Evolutionary conservation across 441 rosid species (phyloP).

Genomic region (Dalechampia spathulata): DNA sequence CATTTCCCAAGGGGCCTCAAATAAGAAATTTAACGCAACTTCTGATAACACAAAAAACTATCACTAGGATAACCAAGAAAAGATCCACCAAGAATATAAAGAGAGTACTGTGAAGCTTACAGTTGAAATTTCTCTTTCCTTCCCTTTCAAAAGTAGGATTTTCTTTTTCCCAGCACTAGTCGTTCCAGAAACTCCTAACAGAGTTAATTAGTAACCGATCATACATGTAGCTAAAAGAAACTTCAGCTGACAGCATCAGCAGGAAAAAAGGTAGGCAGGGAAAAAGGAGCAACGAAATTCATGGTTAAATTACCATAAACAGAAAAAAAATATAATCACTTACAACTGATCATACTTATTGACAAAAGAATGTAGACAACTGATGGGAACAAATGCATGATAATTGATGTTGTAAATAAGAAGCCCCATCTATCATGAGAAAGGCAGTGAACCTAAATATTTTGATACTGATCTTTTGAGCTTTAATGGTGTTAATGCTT

Average conservation of each 20-base stretch:
- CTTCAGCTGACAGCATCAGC: too few species aligned
- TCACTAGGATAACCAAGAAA: neutral
- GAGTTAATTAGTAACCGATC: too few species aligned
- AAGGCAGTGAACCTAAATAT: neutral
- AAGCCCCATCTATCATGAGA: too few species aligned
- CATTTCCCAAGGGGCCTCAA: neutral
- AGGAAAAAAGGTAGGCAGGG: too few species aligned
- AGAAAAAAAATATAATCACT: too few species aligned
- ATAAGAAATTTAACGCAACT: neutral
- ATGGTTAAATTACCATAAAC: too few species aligned
- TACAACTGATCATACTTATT: constrained; percentile 3
- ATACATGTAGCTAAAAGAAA: too few species aligned
- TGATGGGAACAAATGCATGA: too few species aligned
- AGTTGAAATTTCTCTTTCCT: constrained; percentile 51
- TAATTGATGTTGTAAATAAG: too few species aligned
- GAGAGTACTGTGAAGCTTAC: constrained; percentile 28
- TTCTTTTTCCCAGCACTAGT: constrained; percentile 47
- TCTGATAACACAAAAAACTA: neutral
- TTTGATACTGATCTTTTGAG: neutral
- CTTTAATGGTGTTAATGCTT: neutral
- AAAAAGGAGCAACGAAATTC: too few species aligned
- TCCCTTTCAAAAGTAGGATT: constrained; percentile 62
- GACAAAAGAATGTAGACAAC: neutral
- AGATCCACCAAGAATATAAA: neutral
- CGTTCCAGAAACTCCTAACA: constrained; percentile 37